These are phyloP conservation scores for Cotoneaster glaucophyllus DNA, from an alignment of 306 rosid species.

Conservation along the genomic window DNA sequence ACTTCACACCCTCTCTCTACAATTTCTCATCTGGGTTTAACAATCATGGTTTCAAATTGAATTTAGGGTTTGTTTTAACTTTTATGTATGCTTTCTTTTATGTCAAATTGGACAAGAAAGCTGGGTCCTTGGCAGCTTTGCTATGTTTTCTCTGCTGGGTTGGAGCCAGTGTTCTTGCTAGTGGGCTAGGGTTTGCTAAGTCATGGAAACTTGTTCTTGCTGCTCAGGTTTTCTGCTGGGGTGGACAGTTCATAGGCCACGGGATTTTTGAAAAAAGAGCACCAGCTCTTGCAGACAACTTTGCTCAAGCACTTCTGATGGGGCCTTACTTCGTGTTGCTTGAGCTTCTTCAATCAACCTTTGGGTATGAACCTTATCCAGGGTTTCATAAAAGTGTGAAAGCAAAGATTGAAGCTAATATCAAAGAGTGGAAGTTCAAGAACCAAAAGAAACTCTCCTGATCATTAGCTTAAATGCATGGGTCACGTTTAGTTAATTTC, in stretches of 20 bases:
- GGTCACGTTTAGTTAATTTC: background rate
- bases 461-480: slow-evolving; percentile 10
- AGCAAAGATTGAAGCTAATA: slow-evolving; percentile 42
- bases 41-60: slow-evolving; percentile 27
- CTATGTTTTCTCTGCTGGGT: slow-evolving; percentile 52
- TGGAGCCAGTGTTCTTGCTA: slow-evolving; percentile 46
- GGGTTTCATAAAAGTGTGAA: slow-evolving; percentile 55
- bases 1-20: slow-evolving; percentile 53
- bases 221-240: slow-evolving; percentile 63
- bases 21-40: slow-evolving; percentile 24
- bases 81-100: slow-evolving; percentile 41
- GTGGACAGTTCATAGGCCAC: slow-evolving; percentile 69
- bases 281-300: slow-evolving; percentile 72
- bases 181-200: slow-evolving; percentile 33
- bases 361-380: slow-evolving; percentile 78
- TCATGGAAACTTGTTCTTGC: slow-evolving; percentile 72
- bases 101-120: slow-evolving; percentile 43
- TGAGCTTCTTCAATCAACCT: slow-evolving; percentile 47
- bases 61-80: slow-evolving; percentile 47
- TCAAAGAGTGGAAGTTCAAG: slow-evolving; percentile 47
- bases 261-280: slow-evolving; percentile 85
- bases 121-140: slow-evolving; percentile 64
- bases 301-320: slow-evolving; percentile 69
- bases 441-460: slow-evolving; percentile 42
- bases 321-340: slow-evolving; percentile 70